Conservation (phyloP, 306 rosid genomes). For the Cajanus cajan region DNA sequence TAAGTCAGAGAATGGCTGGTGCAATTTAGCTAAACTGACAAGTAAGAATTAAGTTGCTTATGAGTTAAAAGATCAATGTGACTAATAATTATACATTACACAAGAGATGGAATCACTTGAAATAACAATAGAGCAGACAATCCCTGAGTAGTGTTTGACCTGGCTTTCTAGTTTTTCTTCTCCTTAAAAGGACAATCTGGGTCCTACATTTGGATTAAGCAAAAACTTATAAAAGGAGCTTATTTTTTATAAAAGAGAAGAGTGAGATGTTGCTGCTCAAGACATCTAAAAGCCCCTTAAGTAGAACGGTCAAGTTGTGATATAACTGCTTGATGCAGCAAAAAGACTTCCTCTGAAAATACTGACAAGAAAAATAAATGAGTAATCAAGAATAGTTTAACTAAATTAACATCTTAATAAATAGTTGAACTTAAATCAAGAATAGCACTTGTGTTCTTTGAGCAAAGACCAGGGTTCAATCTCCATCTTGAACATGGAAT, state of each 20-base stretch:
- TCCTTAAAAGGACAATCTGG: too few relatives aligned
- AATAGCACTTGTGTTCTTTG: too few relatives aligned
- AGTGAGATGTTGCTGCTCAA: neutral
- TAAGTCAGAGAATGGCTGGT: neutral
- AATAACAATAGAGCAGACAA: neutral
- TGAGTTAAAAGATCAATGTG: neutral
- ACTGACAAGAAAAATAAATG: too few relatives aligned
- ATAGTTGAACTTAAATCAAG: too few relatives aligned
- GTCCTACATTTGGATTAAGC: too few relatives aligned
- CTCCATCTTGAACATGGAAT: too few relatives aligned
- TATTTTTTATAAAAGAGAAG: too few relatives aligned
- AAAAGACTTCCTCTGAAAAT: neutral
- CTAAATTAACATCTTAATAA: too few relatives aligned
- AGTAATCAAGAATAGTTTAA: neutral
- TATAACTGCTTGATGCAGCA: neutral
- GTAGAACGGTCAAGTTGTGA: neutral
- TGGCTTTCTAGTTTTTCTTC: too few relatives aligned
- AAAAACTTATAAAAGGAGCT: too few relatives aligned
- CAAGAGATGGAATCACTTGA: neutral
- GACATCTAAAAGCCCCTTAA: neutral
- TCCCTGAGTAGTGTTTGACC: neutral
- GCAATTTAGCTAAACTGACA: neutral
- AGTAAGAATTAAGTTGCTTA: neutral
- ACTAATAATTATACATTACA: neutral
- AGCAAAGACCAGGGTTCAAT: too few relatives aligned